Conservation (phyloP, 768 basidiomycete species). For the Cystobasidium onofrii region DNA sequence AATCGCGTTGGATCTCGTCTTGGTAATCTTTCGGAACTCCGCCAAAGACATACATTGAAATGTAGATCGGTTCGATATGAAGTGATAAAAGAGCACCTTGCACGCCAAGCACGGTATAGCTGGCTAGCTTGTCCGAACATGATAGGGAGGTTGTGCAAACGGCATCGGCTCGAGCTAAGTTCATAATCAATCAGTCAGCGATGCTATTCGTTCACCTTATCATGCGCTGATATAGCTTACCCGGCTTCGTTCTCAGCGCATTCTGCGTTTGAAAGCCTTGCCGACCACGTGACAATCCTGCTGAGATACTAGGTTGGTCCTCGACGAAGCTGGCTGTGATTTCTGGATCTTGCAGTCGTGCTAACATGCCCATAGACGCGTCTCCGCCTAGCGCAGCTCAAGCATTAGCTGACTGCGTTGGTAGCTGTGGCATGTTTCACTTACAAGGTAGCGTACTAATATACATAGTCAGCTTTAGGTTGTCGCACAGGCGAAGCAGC, state of each 20-base stretch:
- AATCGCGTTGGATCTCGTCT: constrained; percentile 54
- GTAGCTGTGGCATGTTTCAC: constrained; percentile 32
- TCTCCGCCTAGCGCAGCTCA: constrained; percentile 38
- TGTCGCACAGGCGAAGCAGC: constrained; percentile 47
- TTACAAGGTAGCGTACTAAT: constrained; percentile 62
- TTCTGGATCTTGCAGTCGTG: background rate
- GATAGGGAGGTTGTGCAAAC: constrained; percentile 76
- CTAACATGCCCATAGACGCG: constrained; percentile 38
- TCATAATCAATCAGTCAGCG: background rate
- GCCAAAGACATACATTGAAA: constrained; percentile 62
- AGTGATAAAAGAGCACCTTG: constrained; percentile 68
- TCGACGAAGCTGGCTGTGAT: too few relatives aligned
- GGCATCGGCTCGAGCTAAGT: constrained; percentile 62
- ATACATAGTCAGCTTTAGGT: constrained; percentile 60
- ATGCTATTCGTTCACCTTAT: too few relatives aligned
- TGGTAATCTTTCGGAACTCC: constrained; percentile 53
- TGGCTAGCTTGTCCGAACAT: constrained; percentile 88
- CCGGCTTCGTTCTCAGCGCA: constrained; percentile 84
- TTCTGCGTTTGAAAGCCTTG: constrained; percentile 68
- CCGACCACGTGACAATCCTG: constrained; percentile 54
- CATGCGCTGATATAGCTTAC: too few relatives aligned
- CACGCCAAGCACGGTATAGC: constrained; percentile 73
- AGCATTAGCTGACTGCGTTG: background rate
- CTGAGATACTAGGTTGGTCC: background rate
- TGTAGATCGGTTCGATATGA: constrained; percentile 56